Evolutionary conservation across 78 protist genomes (phyloP).

Genomic region (Cyanophora paradoxa): DNA sequence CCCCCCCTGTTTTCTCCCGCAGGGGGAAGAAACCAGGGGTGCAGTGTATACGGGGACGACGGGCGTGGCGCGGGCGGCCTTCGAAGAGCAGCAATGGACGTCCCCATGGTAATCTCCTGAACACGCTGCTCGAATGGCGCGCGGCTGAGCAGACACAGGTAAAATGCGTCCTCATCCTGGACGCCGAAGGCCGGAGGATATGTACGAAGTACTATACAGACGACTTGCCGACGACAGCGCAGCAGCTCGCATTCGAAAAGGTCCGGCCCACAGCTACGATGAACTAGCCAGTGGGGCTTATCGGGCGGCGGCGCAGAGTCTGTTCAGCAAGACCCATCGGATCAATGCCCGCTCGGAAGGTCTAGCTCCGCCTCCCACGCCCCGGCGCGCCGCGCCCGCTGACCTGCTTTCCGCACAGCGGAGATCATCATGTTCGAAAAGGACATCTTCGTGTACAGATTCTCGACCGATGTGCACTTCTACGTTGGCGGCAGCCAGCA

Average conservation of each 20-base stretch:
- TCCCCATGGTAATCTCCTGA: no score
- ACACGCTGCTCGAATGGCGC: no score
- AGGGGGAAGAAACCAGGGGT: no score
- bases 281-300: no score
- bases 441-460: not conserved
- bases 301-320: no score
- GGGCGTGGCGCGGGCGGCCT: no score
- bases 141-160: no score
- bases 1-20: no score
- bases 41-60: no score
- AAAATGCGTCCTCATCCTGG: not conserved
- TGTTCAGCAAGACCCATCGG: not conserved
- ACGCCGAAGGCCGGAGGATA: conserved; percentile 7
- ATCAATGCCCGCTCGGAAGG: not conserved
- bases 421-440: not conserved
- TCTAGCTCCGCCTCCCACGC: not conserved
- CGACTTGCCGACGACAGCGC: not conserved
- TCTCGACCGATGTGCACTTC: not conserved
- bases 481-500: not conserved
- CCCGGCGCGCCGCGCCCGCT: not conserved
- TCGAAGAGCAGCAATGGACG: no score
- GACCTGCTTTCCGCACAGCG: not conserved
- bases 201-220: not conserved
- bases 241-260: conserved; percentile 8
- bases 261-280: no score